These are phyloP conservation scores for Alternaria brassicae DNA, from an alignment of 2,329 filamentous ascomycete species.

Conservation along the genomic window DNA sequence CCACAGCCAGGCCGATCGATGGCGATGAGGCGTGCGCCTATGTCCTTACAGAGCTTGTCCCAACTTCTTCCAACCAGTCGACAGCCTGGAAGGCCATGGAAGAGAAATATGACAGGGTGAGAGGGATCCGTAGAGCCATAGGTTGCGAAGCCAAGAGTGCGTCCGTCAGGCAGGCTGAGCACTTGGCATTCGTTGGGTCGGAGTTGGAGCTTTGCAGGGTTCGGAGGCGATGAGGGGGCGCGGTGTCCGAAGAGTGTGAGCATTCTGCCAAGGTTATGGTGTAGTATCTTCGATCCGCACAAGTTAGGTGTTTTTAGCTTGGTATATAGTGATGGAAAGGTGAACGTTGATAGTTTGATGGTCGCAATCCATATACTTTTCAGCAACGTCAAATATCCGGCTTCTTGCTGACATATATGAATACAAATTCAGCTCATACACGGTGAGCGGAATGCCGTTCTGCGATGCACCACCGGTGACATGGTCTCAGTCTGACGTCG, in stretches of 20 bases:
- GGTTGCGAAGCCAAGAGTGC: slow-evolving; percentile 50
- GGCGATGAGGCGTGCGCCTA: slow-evolving; percentile 49
- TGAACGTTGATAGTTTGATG: background rate
- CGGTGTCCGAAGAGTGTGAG: slow-evolving; percentile 13
- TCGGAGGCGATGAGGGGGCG: slow-evolving; percentile 21
- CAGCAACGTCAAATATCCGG: background rate
- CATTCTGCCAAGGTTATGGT: slow-evolving; percentile 8
- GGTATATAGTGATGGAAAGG: background rate
- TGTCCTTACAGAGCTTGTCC: slow-evolving; percentile 36
- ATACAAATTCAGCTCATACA: background rate
- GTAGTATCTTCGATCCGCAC: background rate
- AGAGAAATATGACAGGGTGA: slow-evolving; percentile 49
- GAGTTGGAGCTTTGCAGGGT: slow-evolving; percentile 25
- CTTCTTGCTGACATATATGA: background rate
- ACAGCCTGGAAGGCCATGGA: slow-evolving; percentile 53
- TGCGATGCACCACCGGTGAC: background rate
- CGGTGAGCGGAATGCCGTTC: background rate
- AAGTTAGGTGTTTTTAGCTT: background rate
- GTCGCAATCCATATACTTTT: background rate
- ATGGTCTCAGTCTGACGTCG: background rate
- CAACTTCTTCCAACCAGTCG: slow-evolving; percentile 48
- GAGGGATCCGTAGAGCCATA: slow-evolving; percentile 49
- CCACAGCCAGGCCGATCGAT: slow-evolving; percentile 55
- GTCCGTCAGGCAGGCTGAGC: slow-evolving; percentile 41
- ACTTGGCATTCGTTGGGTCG: slow-evolving; percentile 21